phyloP scores from a whole-genome alignment of 2,329 filamentous ascomycete genomes.

The Nemania sp. region DNA sequence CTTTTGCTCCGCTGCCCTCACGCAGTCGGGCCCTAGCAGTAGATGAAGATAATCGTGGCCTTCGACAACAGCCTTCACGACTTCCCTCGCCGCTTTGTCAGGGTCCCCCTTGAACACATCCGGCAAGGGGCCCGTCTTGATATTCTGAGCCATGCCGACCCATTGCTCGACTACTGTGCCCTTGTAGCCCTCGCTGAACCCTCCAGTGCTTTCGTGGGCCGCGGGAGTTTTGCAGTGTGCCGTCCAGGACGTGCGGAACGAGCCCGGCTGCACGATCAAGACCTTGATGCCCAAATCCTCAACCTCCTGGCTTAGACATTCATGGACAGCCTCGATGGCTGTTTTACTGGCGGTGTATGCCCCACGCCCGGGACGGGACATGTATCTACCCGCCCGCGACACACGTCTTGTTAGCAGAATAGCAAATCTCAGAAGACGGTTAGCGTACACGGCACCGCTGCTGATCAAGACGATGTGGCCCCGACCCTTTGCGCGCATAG shows the following conservation, averaged over 20 bases:
- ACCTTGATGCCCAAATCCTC: conserved; percentile 25
- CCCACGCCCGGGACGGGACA: conserved; percentile 21
- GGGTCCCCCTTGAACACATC: conserved; percentile 23
- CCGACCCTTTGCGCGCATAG: conserved; percentile 19
- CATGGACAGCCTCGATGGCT: conserved; percentile 29
- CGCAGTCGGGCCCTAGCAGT: conserved; percentile 25
- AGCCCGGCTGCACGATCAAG: conserved; percentile 28
- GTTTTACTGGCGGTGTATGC: conserved; percentile 30
- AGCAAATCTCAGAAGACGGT: not conserved
- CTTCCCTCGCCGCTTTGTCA: conserved; percentile 26
- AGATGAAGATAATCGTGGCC: conserved; percentile 31
- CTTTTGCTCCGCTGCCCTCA: conserved; percentile 19
- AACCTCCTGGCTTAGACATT: conserved; percentile 22
- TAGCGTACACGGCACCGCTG: conserved; percentile 28
- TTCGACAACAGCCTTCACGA: conserved; percentile 25
- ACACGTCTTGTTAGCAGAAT: not conserved
- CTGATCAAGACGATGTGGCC: conserved; percentile 29
- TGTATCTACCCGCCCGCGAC: conserved; percentile 22
- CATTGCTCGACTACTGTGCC: conserved; percentile 27
- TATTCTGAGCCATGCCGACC: conserved; percentile 11
- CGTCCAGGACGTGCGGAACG: conserved; percentile 26
- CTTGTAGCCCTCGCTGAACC: conserved; percentile 28
- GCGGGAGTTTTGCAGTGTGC: conserved; percentile 11
- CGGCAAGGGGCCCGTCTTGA: conserved; percentile 12
- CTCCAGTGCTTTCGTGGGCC: conserved; percentile 8